Evolutionary conservation across 257 asterid species (phyloP), one percentile per base, ranked within the genome.

Genomic region (Jasminum sambac): DNA sequence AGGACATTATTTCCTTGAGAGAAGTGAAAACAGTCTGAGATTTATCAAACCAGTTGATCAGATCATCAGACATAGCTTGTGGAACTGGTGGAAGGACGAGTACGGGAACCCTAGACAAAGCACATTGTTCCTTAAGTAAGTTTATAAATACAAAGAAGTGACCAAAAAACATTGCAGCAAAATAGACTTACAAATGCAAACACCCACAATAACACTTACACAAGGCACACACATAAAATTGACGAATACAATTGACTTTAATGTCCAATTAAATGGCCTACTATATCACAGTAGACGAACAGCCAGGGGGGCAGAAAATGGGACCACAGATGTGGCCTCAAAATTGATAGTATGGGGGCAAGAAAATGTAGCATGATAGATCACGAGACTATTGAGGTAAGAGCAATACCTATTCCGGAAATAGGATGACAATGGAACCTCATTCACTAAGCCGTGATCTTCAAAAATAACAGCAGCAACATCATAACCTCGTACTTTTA

Each of bases 401-500:
- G 2, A 44, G 71, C 42, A 44, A 72, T 84, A 95, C 98, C 98
- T 83, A 74, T 83, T 76, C 23, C 83, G 80, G 61, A 95, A 85
- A 77, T 95, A 95, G 71, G 92, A 85, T 60, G 80, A 68, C 19
- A 95, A 65, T 4, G 97, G 92, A 71, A 83, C 82, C 88, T 95
- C 96, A 77, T 91, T 95, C 55, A 76, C 68, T 63, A 91, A 94
- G 59, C 99, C 95, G 60, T 88, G 95, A 67, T 95, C 97, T 84
- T 91, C 97, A 74, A 95, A 75, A 67, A 95, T 82, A 69, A 95
- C 84, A 26, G 97, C 98, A 76, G 86, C 90, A 76, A 91, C 85
- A 72, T 95, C 98, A 60, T 89, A 95, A 60, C 99, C 99, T 44
- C 99, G 95, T 67, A 95, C 87, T 81, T 76, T 89, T 72, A 91